Percentiles rank a stretch among this genome's conserved stretches.
Evolutionary conservation across 2,329 filamentous ascomycete species (phyloP).

Genomic region (Cordyceps cicadae): DNA sequence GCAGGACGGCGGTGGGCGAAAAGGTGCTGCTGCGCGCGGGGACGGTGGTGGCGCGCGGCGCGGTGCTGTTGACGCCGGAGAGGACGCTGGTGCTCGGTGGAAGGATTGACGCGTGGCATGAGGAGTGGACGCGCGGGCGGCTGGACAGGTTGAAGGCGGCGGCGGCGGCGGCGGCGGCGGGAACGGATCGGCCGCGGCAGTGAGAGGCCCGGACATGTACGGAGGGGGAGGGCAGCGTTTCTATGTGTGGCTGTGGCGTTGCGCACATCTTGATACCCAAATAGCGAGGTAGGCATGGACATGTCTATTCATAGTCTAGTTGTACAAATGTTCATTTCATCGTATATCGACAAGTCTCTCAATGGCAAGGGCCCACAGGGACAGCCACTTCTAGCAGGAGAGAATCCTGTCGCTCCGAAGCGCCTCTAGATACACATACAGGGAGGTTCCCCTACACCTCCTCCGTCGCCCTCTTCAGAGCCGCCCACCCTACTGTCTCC

Average conservation of each 20-base stretch:
- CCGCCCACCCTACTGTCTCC: conserved; percentile 57
- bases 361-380: neutral
- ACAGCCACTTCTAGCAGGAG: neutral
- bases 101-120: conserved; percentile 74
- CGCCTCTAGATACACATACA: neutral
- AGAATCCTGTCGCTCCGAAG: too few relatives aligned
- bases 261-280: neutral
- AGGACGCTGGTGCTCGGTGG: conserved; percentile 72
- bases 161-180: conserved; percentile 23
- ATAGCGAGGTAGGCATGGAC: too few relatives aligned
- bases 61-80: conserved; percentile 66
- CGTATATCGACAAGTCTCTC: neutral
- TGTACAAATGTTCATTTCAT: neutral
- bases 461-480: conserved; percentile 31
- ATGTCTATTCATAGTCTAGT: neutral
- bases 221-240: neutral
- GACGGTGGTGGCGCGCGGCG: conserved; percentile 62
- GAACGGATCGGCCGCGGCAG: conserved; percentile 17
- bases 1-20: conserved; percentile 62
- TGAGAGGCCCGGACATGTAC: neutral
- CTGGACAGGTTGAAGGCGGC: conserved; percentile 60
- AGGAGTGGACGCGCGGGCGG: conserved; percentile 63
- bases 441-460: conserved; percentile 4
- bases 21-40: conserved; percentile 68
- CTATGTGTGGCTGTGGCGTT: neutral